Base-by-base conservation (phyloP, 2,329 filamentous ascomycete species). In the Cladophialophora chaetospira region DNA sequence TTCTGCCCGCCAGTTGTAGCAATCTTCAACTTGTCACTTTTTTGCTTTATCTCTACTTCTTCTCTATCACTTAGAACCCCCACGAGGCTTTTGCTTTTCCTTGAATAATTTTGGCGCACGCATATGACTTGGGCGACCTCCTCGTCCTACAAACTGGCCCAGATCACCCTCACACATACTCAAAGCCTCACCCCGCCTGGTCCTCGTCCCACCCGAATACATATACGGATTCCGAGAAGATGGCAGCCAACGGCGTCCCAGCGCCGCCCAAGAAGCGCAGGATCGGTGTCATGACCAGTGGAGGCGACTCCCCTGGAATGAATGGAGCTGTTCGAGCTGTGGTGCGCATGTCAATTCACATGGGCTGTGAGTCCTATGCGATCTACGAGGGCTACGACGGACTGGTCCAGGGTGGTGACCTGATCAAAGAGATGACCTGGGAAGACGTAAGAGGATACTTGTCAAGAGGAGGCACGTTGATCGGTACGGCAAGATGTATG, bases 351-450 rank as follows among this genome's bases (percentile, higher is more conserved):
- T 85, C 91, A 48, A 90, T 97, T 65, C 86, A 94, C 73, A 84
- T 89, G 73, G 87, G 83, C 60, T 93, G 89, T 70, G 88, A 92
- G 67, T 82, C 88, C 60, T 94, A 84, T 68, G 89, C 87, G 66
- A 79, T 94, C 71, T 94, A 93, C 74, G 94, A 97, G 74, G 94
- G 94, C 60, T 99, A 99, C 76, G 91, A 97, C 70, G 94, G 94
- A 38, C 82, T 99, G 52, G 93, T 99, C 25, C 84, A 88, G 65
- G 94, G 93, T 66, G 91, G 91, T 44, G 82, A 91, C 70, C 85
- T 93, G 76, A 97, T 99, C 76, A 85, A 84, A 67, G 83, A 89
- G 76, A 90, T 96, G 84, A 77, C 84, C 48, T 97, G 93, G 93
- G 84, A 95, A 63, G 91, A 97, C 70, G 94, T 99, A 55, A 88